These are phyloP conservation scores for Alternaria incomplexa DNA, from an alignment of 2,329 filamentous ascomycete species.

Conservation along the genomic window DNA sequence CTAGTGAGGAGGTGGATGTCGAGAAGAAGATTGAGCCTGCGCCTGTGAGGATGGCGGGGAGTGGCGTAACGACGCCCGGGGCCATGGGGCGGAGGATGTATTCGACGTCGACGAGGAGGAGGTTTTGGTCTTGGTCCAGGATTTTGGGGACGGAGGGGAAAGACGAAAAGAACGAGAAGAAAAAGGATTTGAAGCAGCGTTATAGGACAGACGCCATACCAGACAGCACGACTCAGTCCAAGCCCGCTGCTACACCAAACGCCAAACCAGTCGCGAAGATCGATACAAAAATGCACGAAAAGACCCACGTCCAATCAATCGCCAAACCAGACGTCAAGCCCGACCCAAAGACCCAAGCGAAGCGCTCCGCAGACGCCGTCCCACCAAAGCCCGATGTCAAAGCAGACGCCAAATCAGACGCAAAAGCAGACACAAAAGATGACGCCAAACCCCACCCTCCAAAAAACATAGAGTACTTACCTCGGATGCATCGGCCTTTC, in stretches of 20 bases:
- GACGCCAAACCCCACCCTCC: neutral
- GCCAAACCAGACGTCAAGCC: neutral
- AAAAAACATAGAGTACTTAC: neutral
- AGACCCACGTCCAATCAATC: neutral
- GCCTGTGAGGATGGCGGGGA: neutral
- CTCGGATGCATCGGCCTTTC: neutral
- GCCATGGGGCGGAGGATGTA: slow-evolving; percentile 7
- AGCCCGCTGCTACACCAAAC: neutral
- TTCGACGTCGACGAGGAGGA: slow-evolving; percentile 13
- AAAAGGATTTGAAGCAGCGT: neutral
- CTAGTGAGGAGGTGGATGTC: neutral
- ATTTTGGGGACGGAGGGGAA: neutral
- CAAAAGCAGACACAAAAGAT: neutral
- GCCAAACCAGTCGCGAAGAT: neutral
- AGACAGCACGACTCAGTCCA: neutral
- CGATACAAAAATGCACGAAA: neutral
- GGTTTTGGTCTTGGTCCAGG: neutral
- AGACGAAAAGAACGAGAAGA: neutral
- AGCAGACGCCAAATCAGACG: neutral
- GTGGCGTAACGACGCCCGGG: neutral
- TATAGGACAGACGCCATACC: neutral
- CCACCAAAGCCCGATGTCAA: neutral
- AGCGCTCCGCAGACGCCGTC: neutral
- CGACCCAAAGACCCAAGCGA: neutral
- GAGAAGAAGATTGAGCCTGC: neutral